Evolutionary conservation across 2,329 filamentous ascomycete species (phyloP).

Genomic region (Aspergillus sp.): DNA sequence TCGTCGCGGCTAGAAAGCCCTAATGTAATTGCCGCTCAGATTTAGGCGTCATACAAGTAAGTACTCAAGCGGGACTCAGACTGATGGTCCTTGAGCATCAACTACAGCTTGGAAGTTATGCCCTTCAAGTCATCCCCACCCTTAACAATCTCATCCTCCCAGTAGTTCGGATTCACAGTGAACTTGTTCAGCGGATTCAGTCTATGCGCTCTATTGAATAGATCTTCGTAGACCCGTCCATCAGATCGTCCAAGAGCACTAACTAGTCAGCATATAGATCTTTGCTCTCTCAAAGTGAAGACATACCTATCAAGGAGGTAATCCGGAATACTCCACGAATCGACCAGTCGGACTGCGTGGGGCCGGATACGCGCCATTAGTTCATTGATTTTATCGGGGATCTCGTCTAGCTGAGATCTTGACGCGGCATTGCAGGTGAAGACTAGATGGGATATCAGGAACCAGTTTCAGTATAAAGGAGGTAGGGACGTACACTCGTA

Average conservation of each 20-base stretch:
- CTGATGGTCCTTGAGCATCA: too few relatives aligned
- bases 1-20: too few relatives aligned
- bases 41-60: too few relatives aligned
- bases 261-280: neutral
- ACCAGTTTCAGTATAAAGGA: too few relatives aligned
- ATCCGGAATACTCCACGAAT: conserved; percentile 55
- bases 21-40: too few relatives aligned
- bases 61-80: too few relatives aligned
- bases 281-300: neutral
- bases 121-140: conserved; percentile 13
- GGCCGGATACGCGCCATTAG: conserved; percentile 51
- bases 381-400: conserved; percentile 45
- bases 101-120: too few relatives aligned
- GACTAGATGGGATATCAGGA: conserved; percentile 28
- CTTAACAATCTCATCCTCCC: conserved; percentile 29
- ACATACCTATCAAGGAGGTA: conserved; percentile 48
- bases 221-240: conserved; percentile 55
- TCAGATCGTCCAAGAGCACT: conserved; percentile 54
- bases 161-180: conserved; percentile 48
- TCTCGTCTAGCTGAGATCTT: conserved; percentile 40
- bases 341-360: conserved; percentile 53
- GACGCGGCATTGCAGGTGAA: conserved; percentile 44
- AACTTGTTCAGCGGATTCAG: conserved; percentile 52
- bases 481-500: conserved; percentile 21
- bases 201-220: conserved; percentile 53